phyloP scores from a whole-genome alignment of 345 rosid species.

The Syzygium jambos region DNA sequence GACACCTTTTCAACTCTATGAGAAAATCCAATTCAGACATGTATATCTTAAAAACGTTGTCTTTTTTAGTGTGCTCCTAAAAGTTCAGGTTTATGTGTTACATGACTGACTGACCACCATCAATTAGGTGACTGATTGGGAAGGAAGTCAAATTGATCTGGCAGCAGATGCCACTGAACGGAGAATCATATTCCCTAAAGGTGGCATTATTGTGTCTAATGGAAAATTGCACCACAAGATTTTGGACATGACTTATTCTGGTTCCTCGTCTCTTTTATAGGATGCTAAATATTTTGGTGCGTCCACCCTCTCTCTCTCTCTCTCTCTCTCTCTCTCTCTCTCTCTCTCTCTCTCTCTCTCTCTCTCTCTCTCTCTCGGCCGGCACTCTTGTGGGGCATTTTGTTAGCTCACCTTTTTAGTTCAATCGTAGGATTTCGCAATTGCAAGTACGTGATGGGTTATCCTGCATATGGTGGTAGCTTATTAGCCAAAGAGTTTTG shows the following conservation, averaged over 20 bases:
- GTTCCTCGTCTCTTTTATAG: constrained; percentile 8
- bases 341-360: background rate
- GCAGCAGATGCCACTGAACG: constrained; percentile 55
- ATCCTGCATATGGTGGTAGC: background rate
- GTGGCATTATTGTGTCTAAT: constrained; percentile 62
- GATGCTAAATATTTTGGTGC: background rate
- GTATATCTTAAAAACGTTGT: background rate
- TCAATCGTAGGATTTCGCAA: background rate
- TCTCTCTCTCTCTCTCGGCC: too few relatives aligned
- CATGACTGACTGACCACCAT: background rate
- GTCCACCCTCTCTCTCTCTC: background rate
- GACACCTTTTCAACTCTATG: background rate
- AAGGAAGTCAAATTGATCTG: constrained; percentile 44
- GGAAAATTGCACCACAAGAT: constrained; percentile 41
- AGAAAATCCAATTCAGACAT: background rate
- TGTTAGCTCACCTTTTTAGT: background rate
- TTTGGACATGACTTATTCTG: constrained; percentile 37
- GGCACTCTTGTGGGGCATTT: background rate
- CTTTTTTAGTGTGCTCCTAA: background rate
- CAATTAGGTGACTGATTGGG: constrained; percentile 69
- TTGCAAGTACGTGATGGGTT: background rate
- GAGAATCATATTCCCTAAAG: constrained; percentile 42
- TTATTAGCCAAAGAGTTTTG: background rate
- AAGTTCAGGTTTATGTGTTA: background rate
- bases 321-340: background rate